A percentile compares a stretch with the other conserved stretches of the same genome.
Conservation (phyloP, 164 flowering plant species). For the Warburgia ugandensis region DNA sequence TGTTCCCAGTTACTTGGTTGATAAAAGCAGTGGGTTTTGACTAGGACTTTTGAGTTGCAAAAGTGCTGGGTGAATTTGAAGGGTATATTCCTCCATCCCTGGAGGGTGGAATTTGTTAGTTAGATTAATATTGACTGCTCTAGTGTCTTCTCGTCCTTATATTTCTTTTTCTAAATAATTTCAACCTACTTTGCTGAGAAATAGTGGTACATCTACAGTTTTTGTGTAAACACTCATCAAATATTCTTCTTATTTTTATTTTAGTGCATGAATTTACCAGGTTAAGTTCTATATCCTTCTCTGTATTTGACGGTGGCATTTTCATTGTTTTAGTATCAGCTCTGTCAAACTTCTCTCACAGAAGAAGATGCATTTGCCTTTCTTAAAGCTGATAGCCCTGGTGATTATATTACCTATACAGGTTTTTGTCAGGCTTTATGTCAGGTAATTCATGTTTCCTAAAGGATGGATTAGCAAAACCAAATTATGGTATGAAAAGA, state of each 20-base stretch:
- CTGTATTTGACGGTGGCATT: neutral
- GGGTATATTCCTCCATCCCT: too few species aligned
- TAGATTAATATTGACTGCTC: too few species aligned
- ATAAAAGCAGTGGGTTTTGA: too few species aligned
- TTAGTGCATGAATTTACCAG: neutral
- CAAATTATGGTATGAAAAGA: neutral
- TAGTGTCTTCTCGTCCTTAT: too few species aligned
- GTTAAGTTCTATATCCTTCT: neutral
- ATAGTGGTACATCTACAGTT: too few species aligned
- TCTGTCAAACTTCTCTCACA: constrained; percentile 55
- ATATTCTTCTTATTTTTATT: neutral
- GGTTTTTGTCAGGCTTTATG: constrained; percentile 78
- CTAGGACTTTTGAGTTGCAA: too few species aligned
- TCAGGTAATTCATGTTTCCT: constrained; percentile 38
- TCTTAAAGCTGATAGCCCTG: constrained; percentile 54
- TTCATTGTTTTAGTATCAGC: constrained; percentile 40
- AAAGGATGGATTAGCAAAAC: neutral
- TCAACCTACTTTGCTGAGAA: too few species aligned
- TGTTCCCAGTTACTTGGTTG: too few species aligned
- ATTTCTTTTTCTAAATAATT: too few species aligned
- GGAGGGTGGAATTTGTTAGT: too few species aligned
- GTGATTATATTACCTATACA: constrained; percentile 60
- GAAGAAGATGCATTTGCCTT: constrained; percentile 77
- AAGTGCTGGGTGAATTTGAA: too few species aligned
- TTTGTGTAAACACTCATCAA: too few species aligned